phyloP scores from a whole-genome alignment of 2,329 filamentous ascomycete species.

The Mariannaea sp. region DNA sequence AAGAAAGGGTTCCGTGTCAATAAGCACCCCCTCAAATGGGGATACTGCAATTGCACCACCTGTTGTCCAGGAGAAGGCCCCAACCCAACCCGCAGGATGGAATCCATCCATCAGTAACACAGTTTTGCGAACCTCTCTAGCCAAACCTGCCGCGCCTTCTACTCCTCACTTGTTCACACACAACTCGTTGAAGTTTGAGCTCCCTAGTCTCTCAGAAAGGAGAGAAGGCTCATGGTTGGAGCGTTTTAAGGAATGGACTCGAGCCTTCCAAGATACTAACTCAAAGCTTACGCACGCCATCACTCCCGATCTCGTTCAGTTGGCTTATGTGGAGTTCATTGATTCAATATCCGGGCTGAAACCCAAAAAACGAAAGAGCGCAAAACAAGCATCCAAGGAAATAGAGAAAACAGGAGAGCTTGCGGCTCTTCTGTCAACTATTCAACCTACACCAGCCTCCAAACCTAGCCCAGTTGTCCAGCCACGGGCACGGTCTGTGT shows the following conservation, averaged over 20 bases:
- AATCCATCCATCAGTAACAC: conserved; percentile 22
- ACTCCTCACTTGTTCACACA: conserved; percentile 30
- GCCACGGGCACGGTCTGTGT: conserved; percentile 6
- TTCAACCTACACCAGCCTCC: conserved; percentile 15
- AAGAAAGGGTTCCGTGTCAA: neutral
- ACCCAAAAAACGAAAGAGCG: conserved; percentile 40
- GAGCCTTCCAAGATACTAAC: conserved; percentile 40
- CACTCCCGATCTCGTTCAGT: conserved; percentile 30
- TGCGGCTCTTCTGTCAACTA: conserved; percentile 26
- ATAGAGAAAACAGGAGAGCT: conserved; percentile 35
- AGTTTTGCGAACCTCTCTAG: conserved; percentile 18
- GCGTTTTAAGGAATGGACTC: conserved; percentile 44
- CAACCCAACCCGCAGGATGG: conserved; percentile 21
- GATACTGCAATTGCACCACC: neutral
- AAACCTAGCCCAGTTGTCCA: conserved; percentile 12
- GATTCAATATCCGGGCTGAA: conserved; percentile 40
- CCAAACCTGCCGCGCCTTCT: conserved; percentile 26
- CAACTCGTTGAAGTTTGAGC: conserved; percentile 30
- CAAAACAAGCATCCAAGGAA: conserved; percentile 39
- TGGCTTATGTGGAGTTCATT: conserved; percentile 41
- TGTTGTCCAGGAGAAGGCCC: neutral
- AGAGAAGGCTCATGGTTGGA: conserved; percentile 42
- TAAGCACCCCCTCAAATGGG: neutral
- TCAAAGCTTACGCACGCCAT: conserved; percentile 27
- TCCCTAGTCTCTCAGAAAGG: conserved; percentile 38